Evolutionary conservation across 2,329 filamentous ascomycete genomes (phyloP).

Genomic region (Didymella glomerata): DNA sequence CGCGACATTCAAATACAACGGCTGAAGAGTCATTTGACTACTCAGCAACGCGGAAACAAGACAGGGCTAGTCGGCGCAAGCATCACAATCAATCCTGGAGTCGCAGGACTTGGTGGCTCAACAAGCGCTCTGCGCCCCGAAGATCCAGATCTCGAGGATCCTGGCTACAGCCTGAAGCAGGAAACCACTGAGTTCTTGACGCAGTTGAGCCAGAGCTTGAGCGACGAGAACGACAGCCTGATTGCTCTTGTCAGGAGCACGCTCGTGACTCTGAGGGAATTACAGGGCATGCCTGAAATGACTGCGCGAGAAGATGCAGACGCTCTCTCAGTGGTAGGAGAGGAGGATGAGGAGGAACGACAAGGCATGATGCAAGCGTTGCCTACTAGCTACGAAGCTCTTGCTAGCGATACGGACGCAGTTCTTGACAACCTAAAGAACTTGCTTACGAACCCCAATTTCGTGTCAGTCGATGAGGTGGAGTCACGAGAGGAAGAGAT

Average conservation of each 20-base stretch:
- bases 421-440: constrained; percentile 83
- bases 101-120: constrained; percentile 34
- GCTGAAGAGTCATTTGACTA: constrained; percentile 84
- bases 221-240: constrained; percentile 89
- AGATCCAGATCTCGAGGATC: constrained; percentile 61
- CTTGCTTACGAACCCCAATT: constrained; percentile 92
- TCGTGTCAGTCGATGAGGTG: constrained; percentile 94
- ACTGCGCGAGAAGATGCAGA: constrained; percentile 37
- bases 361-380: constrained; percentile 55
- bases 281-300: constrained; percentile 63
- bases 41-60: constrained; percentile 63
- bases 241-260: constrained; percentile 76
- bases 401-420: constrained; percentile 76
- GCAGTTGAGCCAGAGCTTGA: constrained; percentile 80
- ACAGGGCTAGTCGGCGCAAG: constrained; percentile 57
- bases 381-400: constrained; percentile 70
- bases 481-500: constrained; percentile 94
- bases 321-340: constrained; percentile 38
- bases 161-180: constrained; percentile 74
- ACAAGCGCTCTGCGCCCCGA: constrained; percentile 62
- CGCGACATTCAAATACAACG: constrained; percentile 88
- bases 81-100: constrained; percentile 56
- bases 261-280: constrained; percentile 72
- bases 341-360: constrained; percentile 44
- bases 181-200: constrained; percentile 94